phyloP scores from a whole-genome alignment of 495 filamentous ascomycete species.

The Talaromyces nanjingensis region DNA sequence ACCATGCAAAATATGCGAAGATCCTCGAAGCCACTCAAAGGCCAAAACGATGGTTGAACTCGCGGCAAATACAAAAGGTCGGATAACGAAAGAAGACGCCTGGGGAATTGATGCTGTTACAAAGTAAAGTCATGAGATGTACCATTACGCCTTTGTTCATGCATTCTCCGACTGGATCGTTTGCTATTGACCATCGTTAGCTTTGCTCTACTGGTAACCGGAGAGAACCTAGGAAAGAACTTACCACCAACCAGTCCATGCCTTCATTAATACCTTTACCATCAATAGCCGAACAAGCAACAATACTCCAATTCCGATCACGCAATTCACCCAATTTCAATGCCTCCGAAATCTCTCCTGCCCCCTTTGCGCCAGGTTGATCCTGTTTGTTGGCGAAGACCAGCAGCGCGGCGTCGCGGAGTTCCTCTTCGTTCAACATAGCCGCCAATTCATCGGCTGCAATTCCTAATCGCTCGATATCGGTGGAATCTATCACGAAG shows the following conservation, averaged over 20 bases:
- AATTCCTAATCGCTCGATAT: constrained; percentile 88
- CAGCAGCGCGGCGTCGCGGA: constrained; percentile 82
- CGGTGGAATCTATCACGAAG: constrained; percentile 96
- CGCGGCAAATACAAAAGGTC: constrained; percentile 17
- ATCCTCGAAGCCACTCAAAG: not conserved
- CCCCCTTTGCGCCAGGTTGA: constrained; percentile 93
- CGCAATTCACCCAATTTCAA: constrained; percentile 81
- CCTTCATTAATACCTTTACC: constrained; percentile 90
- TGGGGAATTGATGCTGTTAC: constrained; percentile 11
- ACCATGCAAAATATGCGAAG: not conserved
- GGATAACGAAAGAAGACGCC: constrained; percentile 11
- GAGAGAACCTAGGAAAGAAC: constrained; percentile 25
- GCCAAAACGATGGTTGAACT: not conserved
- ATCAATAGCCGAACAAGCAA: constrained; percentile 93
- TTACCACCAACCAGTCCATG: constrained; percentile 98
- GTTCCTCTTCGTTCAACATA: constrained; percentile 95
- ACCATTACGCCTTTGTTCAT: constrained; percentile 18
- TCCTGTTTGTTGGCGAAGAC: constrained; percentile 99
- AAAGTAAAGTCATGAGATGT: constrained; percentile 4
- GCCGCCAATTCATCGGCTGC: constrained; percentile 87
- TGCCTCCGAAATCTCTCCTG: constrained; percentile 92
- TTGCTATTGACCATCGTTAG: constrained; percentile 24
- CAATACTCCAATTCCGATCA: constrained; percentile 98
- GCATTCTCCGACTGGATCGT: constrained; percentile 42
- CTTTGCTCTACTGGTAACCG: not conserved